These are phyloP conservation scores for Zoysia matrella DNA, from an alignment of 202 grass and related monocot species.

Conservation along the genomic window DNA sequence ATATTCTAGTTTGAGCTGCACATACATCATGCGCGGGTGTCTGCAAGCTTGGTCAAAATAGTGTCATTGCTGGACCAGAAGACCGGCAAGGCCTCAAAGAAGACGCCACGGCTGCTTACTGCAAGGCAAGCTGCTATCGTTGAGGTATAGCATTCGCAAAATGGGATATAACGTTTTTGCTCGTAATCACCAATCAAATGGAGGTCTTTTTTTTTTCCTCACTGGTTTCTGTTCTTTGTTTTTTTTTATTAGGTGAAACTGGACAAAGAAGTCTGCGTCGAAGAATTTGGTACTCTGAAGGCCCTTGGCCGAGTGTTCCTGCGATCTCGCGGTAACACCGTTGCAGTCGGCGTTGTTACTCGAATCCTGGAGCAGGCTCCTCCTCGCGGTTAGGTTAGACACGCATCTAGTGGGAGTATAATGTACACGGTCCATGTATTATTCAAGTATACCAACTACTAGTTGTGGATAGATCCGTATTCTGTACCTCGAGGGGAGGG, in stretches of 20 bases:
- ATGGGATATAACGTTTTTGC: constrained; percentile 1
- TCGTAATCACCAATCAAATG: not conserved
- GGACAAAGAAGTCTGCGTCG: constrained; percentile 71
- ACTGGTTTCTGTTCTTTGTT: not conserved
- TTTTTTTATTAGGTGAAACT: constrained; percentile 55
- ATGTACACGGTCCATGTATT: not conserved
- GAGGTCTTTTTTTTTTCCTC: not conserved
- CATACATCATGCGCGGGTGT: constrained; percentile 69
- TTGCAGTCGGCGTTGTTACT: constrained; percentile 78
- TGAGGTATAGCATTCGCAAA: constrained; percentile 33
- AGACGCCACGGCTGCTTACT: constrained; percentile 62
- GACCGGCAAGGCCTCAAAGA: constrained; percentile 64
- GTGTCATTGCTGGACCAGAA: constrained; percentile 74
- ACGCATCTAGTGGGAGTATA: not conserved
- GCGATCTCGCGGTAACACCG: constrained; percentile 60
- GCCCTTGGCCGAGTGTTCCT: constrained; percentile 73
- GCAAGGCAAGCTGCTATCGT: constrained; percentile 67
- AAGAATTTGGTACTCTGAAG: constrained; percentile 63
- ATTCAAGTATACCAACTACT: not conserved
- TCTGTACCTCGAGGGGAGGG: not conserved
- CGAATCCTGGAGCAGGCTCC: constrained; percentile 35
- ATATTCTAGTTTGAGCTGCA: constrained; percentile 81
- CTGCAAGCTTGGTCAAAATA: constrained; percentile 62
- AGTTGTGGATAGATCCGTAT: not conserved
- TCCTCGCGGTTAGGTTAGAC: not conserved